A percentile compares a stretch with the other conserved stretches of the same genome.
These are phyloP conservation scores for Blastobotrys aristatus DNA, from an alignment of 1,139 yeast genomes.

Conservation along the genomic window DNA sequence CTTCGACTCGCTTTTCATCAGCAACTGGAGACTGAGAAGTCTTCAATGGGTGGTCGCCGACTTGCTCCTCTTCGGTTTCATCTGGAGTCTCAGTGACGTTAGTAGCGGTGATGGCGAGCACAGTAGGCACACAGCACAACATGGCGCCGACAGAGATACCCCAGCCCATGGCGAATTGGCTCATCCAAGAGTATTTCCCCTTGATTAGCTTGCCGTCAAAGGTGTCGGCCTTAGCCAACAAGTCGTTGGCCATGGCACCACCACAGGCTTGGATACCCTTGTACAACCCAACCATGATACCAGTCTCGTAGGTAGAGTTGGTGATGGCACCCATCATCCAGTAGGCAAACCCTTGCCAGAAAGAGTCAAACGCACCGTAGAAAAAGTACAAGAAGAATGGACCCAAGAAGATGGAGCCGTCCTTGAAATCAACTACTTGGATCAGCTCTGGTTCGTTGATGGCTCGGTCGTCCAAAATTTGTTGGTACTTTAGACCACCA, in stretches of 20 bases:
- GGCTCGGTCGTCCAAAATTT: constrained; percentile 18
- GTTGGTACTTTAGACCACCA: constrained; percentile 49
- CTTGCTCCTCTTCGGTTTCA: background rate
- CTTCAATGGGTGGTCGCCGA: constrained; percentile 1
- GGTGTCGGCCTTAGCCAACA: constrained; percentile 38
- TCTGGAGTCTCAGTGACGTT: constrained; percentile 13
- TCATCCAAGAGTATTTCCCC: constrained; percentile 36
- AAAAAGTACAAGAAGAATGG: constrained; percentile 40
- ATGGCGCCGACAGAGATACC: constrained; percentile 47
- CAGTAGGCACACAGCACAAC: constrained; percentile 36
- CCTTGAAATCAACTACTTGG: constrained; percentile 21
- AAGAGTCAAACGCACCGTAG: constrained; percentile 51
- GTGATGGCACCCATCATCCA: constrained; percentile 53
- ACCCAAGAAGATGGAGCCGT: constrained; percentile 20
- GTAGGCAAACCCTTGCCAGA: constrained; percentile 49
- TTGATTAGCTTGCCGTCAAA: background rate
- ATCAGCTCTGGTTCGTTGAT: constrained; percentile 4
- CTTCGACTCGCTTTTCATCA: constrained; percentile 6
- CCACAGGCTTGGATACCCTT: constrained; percentile 56
- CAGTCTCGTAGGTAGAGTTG: constrained; percentile 49
- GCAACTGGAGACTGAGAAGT: constrained; percentile 3
- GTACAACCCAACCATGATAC: constrained; percentile 52
- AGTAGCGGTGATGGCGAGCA: constrained; percentile 28
- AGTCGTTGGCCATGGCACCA: constrained; percentile 53
- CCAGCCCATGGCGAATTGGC: constrained; percentile 50